Base-by-base conservation (phyloP, 768 basidiomycete genomes). In the Collybia mongolica region DNA sequence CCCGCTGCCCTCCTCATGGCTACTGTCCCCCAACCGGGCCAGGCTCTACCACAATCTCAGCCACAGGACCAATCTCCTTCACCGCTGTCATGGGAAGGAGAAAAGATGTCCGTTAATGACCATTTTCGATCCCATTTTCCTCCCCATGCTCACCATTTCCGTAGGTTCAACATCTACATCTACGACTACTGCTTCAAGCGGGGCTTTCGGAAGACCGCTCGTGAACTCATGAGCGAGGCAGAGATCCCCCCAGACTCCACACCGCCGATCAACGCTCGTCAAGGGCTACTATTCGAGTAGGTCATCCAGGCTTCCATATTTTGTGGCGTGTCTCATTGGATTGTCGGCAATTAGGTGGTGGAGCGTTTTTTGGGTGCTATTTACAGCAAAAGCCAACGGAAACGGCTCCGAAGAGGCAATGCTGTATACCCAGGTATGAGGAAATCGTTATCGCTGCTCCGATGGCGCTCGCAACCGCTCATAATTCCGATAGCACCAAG, bases 121-220 rank as follows among this genome's bases (percentile, higher is more conserved):
- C 47, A 51, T 53, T 48, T 52, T 54, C 32, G 43, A 8, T 28
- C n/a, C 39, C 23, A 38, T 53, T 22, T 39, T 23, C 38, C 15
- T 47, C 24, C 23, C 38, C 51, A 44, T 39, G 40, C 23, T 42
- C 17, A 26, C 39, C 40, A 38, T 48, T 44, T 38, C 12, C 24
- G 23, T 67, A 91, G 89, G 89, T 91, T 91, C 67, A 90, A 91
- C 69, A 89, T 91, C 63, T 92, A 92, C 70, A 91, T 92, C 57
- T 79, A 86, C 62, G 90, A 92, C 71, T 92, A 92, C 61, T 91
- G 90, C 70, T 70, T 63, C 60, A 92, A 92, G 68, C 84, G 88
- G 46, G 89, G 89, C 47, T 92, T 83, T 57, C 71, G 66, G 59
- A 88, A 84, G 63, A 89, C 90, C 1, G 88, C 88, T 9, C 72